Conservation (phyloP, 129 eudicot genomes). For the Glebionis coronaria region DNA sequence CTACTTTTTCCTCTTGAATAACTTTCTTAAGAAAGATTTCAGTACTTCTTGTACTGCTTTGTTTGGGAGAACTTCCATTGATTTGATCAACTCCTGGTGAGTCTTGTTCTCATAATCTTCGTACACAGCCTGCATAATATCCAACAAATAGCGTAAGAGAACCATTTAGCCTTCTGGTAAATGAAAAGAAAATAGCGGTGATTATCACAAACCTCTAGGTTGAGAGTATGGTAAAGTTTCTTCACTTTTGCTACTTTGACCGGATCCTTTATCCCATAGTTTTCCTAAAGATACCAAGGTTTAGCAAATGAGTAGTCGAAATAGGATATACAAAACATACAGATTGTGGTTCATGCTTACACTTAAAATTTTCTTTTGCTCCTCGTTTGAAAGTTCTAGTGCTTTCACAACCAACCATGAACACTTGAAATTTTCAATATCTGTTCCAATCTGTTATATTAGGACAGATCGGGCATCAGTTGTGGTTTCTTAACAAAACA, state of each 20-base stretch:
- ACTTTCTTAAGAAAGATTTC: slow-evolving; percentile 60
- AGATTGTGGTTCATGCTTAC: slow-evolving; percentile 28
- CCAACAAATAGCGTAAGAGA: too few relatives aligned
- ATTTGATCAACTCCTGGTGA: slow-evolving; percentile 46
- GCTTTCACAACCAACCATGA: slow-evolving; percentile 84
- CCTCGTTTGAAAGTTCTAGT: slow-evolving; percentile 52
- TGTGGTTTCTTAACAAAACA: background rate
- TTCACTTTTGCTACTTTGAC: slow-evolving; percentile 60
- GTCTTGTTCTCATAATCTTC: slow-evolving; percentile 57
- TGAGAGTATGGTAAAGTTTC: slow-evolving; percentile 49
- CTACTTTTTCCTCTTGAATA: slow-evolving; percentile 55
- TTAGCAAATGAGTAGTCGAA: background rate
- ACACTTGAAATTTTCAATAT: slow-evolving; percentile 69
- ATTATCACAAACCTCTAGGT: slow-evolving; percentile 50
- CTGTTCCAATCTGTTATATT: slow-evolving; percentile 57
- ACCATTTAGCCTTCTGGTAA: background rate
- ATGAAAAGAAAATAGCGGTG: too few relatives aligned
- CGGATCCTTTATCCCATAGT: slow-evolving; percentile 65
- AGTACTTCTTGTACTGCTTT: slow-evolving; percentile 57
- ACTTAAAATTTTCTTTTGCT: slow-evolving; percentile 53
- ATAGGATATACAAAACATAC: background rate
- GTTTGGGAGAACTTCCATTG: slow-evolving; percentile 68
- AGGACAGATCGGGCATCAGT: background rate
- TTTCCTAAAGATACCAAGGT: slow-evolving; percentile 36
- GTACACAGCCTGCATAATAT: slow-evolving; percentile 49